Conservation (phyloP, 2,329 filamentous ascomycete species). For the Talaromyces sp. region DNA sequence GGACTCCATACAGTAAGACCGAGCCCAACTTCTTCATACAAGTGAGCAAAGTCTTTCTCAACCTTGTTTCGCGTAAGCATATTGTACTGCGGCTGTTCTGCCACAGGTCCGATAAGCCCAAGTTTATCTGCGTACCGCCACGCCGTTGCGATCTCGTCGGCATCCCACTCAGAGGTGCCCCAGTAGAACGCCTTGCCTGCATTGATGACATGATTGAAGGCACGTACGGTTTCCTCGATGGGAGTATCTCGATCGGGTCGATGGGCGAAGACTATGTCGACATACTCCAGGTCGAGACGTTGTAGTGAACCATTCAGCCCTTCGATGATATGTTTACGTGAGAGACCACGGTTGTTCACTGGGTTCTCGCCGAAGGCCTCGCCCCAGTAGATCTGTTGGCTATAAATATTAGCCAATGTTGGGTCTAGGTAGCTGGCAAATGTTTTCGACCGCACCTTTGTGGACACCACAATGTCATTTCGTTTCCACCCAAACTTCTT, state of each 20-base stretch:
- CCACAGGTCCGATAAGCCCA: constrained; percentile 50
- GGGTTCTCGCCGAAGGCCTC: constrained; percentile 20
- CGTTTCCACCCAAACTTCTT: constrained; percentile 54
- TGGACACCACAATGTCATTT: constrained; percentile 51
- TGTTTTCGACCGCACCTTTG: constrained; percentile 56
- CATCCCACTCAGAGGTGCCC: constrained; percentile 65
- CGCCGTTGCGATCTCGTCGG: constrained; percentile 62
- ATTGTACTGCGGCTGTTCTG: constrained; percentile 62
- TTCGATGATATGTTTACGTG: constrained; percentile 66
- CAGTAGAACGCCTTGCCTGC: constrained; percentile 66
- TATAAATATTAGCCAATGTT: background rate
- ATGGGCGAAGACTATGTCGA: constrained; percentile 68
- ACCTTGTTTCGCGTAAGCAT: constrained; percentile 58
- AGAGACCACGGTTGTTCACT: constrained; percentile 65
- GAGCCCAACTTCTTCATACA: constrained; percentile 55
- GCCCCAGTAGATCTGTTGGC: background rate
- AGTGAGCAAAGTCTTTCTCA: constrained; percentile 55
- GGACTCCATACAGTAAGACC: constrained; percentile 62
- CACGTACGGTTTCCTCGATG: constrained; percentile 66
- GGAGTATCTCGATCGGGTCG: constrained; percentile 62
- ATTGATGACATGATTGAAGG: constrained; percentile 67
- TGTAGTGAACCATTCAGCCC: constrained; percentile 56
- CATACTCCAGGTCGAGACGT: constrained; percentile 60
- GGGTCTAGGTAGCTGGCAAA: background rate
- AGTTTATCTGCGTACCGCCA: constrained; percentile 58